Conservation (phyloP, 2,329 filamentous ascomycete species). For the Colletotrichum tofieldiae region DNA sequence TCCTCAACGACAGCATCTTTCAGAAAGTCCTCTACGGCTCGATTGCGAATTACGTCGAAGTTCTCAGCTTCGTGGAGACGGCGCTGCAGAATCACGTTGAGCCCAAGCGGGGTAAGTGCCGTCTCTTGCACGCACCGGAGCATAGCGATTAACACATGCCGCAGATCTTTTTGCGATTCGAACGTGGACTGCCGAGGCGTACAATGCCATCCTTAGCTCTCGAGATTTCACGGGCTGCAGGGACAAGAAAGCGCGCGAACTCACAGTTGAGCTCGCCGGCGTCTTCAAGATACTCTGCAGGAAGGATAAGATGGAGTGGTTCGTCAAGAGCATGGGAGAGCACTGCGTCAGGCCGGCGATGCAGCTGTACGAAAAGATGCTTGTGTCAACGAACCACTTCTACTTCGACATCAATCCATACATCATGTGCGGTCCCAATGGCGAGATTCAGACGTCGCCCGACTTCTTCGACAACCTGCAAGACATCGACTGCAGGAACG, state of each 20-base stretch:
- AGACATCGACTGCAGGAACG: conserved; percentile 54
- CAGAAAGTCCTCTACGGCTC: conserved; percentile 52
- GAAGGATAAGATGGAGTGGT: conserved; percentile 46
- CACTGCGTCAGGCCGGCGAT: conserved; percentile 55
- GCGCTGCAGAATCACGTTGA: conserved; percentile 54
- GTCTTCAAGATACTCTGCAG: conserved; percentile 50
- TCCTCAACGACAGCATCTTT: conserved; percentile 55
- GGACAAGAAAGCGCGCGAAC: conserved; percentile 45
- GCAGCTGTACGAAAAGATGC: conserved; percentile 56
- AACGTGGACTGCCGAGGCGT: conserved; percentile 57
- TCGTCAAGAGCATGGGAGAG: conserved; percentile 47
- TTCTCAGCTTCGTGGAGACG: conserved; percentile 53
- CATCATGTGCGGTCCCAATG: conserved; percentile 46
- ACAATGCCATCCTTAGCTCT: conserved; percentile 53
- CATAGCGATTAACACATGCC: not conserved
- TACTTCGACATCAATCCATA: conserved; percentile 54
- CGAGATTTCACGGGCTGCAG: conserved; percentile 50
- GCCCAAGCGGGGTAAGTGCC: conserved; percentile 55
- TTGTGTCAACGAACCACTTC: conserved; percentile 57
- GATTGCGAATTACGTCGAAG: conserved; percentile 45
- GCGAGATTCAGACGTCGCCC: conserved; percentile 48
- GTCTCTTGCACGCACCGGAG: too few species aligned
- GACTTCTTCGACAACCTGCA: conserved; percentile 52
- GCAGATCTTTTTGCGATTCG: conserved; percentile 55
- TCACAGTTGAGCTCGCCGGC: conserved; percentile 50